phyloP scores from a whole-genome alignment of 176 grass and related monocot genomes.

The Dactylis glomerata region DNA sequence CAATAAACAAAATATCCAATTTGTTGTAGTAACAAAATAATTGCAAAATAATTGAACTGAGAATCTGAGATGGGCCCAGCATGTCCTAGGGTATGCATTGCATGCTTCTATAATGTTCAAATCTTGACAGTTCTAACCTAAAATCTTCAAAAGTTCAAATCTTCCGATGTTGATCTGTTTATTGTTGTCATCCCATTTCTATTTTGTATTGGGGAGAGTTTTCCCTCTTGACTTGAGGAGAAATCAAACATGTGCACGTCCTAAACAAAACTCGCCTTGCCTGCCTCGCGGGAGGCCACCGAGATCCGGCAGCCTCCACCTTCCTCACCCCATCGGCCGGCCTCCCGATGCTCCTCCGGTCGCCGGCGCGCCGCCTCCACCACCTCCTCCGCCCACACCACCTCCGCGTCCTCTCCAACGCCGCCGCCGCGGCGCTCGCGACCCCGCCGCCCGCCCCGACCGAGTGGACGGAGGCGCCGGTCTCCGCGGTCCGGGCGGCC shows the following conservation, averaged over 20 bases:
- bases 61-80: no score
- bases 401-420: conserved; percentile 34
- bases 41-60: no score
- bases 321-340: not conserved
- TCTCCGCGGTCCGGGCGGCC: conserved; percentile 53
- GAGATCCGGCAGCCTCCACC: not conserved
- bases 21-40: no score
- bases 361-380: conserved; percentile 13
- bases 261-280: not conserved
- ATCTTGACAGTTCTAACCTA: no score
- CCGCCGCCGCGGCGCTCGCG: conserved; percentile 29
- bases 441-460: not conserved
- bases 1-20: no score
- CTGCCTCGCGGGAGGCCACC: not conserved
- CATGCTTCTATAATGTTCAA: no score
- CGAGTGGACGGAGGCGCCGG: conserved; percentile 61
- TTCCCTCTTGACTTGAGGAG: not conserved
- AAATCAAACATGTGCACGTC: conserved; percentile 15
- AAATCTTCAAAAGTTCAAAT: no score
- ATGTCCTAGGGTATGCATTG: no score
- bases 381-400: not conserved
- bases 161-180: no score
- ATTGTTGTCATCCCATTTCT: no score
- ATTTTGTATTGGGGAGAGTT: not conserved
- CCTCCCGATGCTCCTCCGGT: conserved; percentile 32